Percentiles rank a stretch among this genome's conserved stretches.
These are phyloP conservation scores for Tuber calosporum DNA, from an alignment of 495 filamentous ascomycete species.

Conservation along the genomic window DNA sequence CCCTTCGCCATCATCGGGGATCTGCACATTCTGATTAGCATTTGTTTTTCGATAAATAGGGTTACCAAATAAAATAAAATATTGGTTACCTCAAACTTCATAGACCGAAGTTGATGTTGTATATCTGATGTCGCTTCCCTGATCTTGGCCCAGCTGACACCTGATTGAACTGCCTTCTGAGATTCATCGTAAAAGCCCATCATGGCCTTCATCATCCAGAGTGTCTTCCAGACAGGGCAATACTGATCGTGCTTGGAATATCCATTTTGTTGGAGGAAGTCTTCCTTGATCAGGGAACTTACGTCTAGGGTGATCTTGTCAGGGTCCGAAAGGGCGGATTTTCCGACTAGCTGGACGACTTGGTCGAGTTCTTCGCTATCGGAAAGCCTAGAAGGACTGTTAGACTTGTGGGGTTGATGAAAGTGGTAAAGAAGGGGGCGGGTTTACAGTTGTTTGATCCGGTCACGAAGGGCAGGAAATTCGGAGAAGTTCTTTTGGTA, in stretches of 20 bases:
- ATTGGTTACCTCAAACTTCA: slow-evolving; percentile 80
- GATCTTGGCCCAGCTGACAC: slow-evolving; percentile 83
- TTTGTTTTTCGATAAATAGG: neutral
- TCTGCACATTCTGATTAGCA: slow-evolving; percentile 19
- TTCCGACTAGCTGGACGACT: slow-evolving; percentile 96
- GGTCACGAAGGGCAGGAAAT: slow-evolving; percentile 85
- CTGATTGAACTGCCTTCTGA: slow-evolving; percentile 87
- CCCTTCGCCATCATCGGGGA: slow-evolving; percentile 41
- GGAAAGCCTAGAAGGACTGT: slow-evolving; percentile 50
- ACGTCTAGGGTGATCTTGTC: slow-evolving; percentile 99
- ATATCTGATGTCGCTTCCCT: slow-evolving; percentile 82
- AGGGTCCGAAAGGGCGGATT: slow-evolving; percentile 87
- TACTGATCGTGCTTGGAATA: slow-evolving; percentile 99
- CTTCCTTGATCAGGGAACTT: slow-evolving; percentile 86
- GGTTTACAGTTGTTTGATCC: slow-evolving; percentile 75
- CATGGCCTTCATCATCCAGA: slow-evolving; percentile 99
- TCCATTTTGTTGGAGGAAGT: slow-evolving; percentile 98
- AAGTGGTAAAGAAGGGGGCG: neutral
- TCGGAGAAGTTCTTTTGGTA: slow-evolving; percentile 90
- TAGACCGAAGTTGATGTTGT: slow-evolving; percentile 69
- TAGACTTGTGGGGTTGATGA: slow-evolving; percentile 4
- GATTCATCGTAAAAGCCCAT: slow-evolving; percentile 96
- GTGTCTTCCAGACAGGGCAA: slow-evolving; percentile 98
- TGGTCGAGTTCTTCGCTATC: slow-evolving; percentile 97
- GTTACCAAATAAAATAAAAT: neutral